Evolutionary conservation across 2,329 filamentous ascomycete species (phyloP).

Genomic region (Aaosphaeria arxii): DNA sequence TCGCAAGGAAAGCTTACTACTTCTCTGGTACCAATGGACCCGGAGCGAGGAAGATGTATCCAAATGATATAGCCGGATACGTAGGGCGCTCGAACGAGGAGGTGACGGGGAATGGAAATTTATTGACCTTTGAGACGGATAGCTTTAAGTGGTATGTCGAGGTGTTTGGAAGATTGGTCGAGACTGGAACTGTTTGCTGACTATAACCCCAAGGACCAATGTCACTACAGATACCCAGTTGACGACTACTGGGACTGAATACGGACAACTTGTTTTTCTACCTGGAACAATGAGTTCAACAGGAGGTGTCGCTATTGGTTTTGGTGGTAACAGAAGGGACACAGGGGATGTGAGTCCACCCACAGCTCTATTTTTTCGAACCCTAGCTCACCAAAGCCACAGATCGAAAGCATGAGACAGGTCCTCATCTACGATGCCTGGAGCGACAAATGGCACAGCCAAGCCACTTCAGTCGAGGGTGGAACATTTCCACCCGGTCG

Average conservation of each 20-base stretch:
- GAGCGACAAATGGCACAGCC: constrained; percentile 5
- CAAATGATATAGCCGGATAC: background rate
- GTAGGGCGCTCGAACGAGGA: background rate
- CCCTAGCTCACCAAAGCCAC: background rate
- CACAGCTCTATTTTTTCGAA: constrained; percentile 2
- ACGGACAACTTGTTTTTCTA: constrained; percentile 5
- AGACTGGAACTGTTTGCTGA: no score
- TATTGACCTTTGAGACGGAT: constrained; percentile 6
- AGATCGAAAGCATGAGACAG: constrained; percentile 7
- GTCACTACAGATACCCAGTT: background rate
- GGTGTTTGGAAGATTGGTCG: no score
- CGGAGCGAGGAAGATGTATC: constrained; percentile 1
- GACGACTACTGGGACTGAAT: constrained; percentile 1
- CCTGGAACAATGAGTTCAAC: constrained; percentile 2
- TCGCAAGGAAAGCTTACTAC: constrained; percentile 2
- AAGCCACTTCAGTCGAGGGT: constrained; percentile 5
- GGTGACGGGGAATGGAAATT: constrained; percentile 2
- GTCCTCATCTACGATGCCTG: constrained; percentile 8
- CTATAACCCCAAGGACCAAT: background rate
- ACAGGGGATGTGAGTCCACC: background rate
- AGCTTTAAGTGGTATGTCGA: constrained; percentile 2
- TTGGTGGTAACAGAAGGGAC: background rate
- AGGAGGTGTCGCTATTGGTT: constrained; percentile 1
- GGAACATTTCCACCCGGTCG: constrained; percentile 2
- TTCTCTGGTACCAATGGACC: constrained; percentile 4